phyloP scores from a whole-genome alignment of 352 stramenopile genomes.

The Peronospora farinosa region DNA sequence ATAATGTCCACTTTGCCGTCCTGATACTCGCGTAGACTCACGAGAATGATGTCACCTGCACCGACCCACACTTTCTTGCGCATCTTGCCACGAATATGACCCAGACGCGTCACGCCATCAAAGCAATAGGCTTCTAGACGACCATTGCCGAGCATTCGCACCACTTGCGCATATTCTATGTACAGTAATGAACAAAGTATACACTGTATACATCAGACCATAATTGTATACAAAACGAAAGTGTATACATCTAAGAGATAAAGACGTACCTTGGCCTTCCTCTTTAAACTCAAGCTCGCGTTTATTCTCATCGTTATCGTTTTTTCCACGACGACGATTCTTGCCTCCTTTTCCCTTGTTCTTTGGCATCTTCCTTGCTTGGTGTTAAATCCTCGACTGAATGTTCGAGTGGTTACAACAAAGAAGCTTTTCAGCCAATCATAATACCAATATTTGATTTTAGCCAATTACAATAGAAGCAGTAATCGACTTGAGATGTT shows the following conservation, averaged over 20 bases:
- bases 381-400: conserved; percentile 26
- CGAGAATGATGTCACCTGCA: conserved; percentile 98
- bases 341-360: conserved; percentile 97
- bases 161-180: conserved; percentile 96
- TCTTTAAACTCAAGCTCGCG: conserved; percentile 99
- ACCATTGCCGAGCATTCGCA: conserved; percentile 98
- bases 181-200: conserved; percentile 6
- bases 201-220: conserved; percentile 11
- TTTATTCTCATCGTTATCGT: conserved; percentile 98
- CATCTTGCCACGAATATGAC: conserved; percentile 99
- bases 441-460: not conserved
- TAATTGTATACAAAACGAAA: conserved; percentile 10
- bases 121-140: conserved; percentile 98
- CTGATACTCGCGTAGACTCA: conserved; percentile 98
- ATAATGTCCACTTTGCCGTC: conserved; percentile 99
- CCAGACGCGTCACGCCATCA: conserved; percentile 95
- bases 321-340: conserved; percentile 96
- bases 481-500: no score
- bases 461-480: conserved; percentile 1
- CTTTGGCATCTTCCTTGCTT: conserved; percentile 59
- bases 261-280: conserved; percentile 90
- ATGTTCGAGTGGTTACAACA: conserved; percentile 25
- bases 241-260: not conserved
- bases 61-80: conserved; percentile 99
- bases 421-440: conserved; percentile 25